These are phyloP conservation scores for Lentinula novae-zelandiae DNA, from an alignment of 1,284 basidiomycete genomes.

Conservation along the genomic window DNA sequence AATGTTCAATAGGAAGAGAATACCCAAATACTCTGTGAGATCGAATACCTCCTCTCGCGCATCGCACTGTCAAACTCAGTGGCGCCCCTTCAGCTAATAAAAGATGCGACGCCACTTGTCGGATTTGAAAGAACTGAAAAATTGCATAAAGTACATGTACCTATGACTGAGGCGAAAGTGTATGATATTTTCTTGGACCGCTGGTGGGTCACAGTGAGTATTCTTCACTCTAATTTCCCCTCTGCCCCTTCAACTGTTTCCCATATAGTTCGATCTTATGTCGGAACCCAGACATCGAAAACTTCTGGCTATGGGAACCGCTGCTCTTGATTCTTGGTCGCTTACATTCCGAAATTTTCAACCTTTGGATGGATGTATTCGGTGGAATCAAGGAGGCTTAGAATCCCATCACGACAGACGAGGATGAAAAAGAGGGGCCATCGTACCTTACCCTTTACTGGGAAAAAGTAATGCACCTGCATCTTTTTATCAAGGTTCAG, in stretches of 20 bases:
- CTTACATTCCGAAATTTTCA: conserved; percentile 73
- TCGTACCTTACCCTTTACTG: conserved; percentile 50
- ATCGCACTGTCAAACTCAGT: conserved; percentile 59
- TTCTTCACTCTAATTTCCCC: background rate
- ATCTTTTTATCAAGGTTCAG: conserved; percentile 52
- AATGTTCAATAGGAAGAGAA: conserved; percentile 35
- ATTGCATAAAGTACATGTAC: background rate
- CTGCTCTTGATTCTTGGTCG: conserved; percentile 69
- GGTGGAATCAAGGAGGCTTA: conserved; percentile 77
- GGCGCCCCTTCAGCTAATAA: conserved; percentile 65
- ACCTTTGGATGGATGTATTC: conserved; percentile 88
- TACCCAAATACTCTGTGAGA: conserved; percentile 56
- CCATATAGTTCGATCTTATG: conserved; percentile 77
- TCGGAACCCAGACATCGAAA: conserved; percentile 74
- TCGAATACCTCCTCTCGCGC: conserved; percentile 66
- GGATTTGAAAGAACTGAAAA: conserved; percentile 18
- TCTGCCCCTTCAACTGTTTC: background rate
- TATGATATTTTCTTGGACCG: conserved; percentile 70
- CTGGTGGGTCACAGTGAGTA: conserved; percentile 72
- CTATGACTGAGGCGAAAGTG: conserved; percentile 45
- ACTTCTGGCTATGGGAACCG: conserved; percentile 70
- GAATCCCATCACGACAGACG: conserved; percentile 36
- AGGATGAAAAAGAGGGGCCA: conserved; percentile 24
- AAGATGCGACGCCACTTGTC: conserved; percentile 47
- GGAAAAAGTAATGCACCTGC: conserved; percentile 57